phyloP scores from a whole-genome alignment of 169 alveolate genomes.

The Perkinsus chesapeaki region DNA sequence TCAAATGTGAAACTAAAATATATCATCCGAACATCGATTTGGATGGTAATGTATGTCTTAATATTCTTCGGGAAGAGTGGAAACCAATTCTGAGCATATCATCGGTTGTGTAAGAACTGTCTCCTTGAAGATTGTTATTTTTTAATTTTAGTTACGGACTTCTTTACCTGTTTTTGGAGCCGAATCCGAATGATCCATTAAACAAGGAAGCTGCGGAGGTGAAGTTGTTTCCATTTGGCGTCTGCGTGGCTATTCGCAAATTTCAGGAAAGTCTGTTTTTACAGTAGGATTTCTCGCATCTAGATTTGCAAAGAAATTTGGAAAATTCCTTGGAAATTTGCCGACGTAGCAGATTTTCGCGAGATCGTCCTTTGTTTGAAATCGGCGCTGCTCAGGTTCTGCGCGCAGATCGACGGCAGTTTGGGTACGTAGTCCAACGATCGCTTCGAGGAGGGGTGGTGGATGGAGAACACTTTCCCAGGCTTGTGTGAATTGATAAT shows the following conservation, averaged over 20 bases:
- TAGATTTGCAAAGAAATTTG: no score
- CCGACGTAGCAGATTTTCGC: no score
- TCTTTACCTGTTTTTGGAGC: constrained; percentile 13
- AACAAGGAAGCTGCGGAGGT: constrained; percentile 9
- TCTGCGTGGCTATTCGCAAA: no score
- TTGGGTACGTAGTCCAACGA: constrained; percentile 7
- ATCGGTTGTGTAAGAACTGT: constrained; percentile 72
- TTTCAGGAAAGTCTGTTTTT: no score
- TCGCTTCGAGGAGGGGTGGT: not conserved
- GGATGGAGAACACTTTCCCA: not conserved
- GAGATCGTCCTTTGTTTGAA: not conserved
- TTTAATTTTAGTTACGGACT: not conserved
- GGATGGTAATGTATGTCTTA: constrained; percentile 83
- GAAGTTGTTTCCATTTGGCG: no score
- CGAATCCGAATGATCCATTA: constrained; percentile 32
- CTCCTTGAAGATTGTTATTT: constrained; percentile 33
- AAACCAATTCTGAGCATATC: constrained; percentile 75
- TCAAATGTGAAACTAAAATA: constrained; percentile 59
- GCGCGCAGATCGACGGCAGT: constrained; percentile 17
- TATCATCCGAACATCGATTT: constrained; percentile 85
- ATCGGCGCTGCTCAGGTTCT: constrained; percentile 13
- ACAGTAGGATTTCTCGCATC: no score
- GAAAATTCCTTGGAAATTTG: no score
- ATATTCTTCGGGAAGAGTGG: constrained; percentile 86
- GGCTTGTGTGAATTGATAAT: not conserved